Percentiles rank a stretch among this genome's conserved stretches.
phyloP scores from a whole-genome alignment of 257 asterid genomes.

The Fraxinus americana region DNA sequence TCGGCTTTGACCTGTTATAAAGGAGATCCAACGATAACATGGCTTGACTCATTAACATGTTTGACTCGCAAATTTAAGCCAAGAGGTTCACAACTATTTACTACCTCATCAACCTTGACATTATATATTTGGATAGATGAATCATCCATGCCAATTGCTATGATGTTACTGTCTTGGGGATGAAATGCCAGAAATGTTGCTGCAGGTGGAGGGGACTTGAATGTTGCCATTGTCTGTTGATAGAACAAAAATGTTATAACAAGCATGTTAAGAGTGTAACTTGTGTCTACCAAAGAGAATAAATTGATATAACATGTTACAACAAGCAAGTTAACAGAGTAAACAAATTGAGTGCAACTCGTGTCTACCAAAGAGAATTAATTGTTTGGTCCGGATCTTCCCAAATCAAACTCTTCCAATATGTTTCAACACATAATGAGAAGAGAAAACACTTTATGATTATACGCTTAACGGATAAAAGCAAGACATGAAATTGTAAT shows the following conservation, averaged over 20 bases:
- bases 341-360: no score
- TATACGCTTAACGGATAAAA: neutral
- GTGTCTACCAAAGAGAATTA: no score
- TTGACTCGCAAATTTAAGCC: neutral
- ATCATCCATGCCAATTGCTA: constrained; percentile 70
- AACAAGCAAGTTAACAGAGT: no score
- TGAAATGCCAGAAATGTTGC: no score
- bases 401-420: neutral
- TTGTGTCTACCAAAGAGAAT: no score
- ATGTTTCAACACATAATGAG: no score
- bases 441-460: no score
- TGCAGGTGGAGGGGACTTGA: constrained; percentile 65
- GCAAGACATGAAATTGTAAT: neutral
- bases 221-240: constrained; percentile 60
- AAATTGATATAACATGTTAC: no score
- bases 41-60: neutral
- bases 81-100: neutral
- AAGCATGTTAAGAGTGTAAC: no score
- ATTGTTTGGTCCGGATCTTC: no score
- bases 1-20: constrained; percentile 46
- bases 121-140: constrained; percentile 56
- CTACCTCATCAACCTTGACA: constrained; percentile 44
- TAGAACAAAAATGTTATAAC: no score
- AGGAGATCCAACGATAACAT: neutral
- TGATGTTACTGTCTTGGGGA: constrained; percentile 58